A percentile compares a stretch with the other conserved stretches of the same genome.
Evolutionary conservation across 176 grass and related monocot genomes (phyloP).

Genomic region (Oryza longistaminata): DNA sequence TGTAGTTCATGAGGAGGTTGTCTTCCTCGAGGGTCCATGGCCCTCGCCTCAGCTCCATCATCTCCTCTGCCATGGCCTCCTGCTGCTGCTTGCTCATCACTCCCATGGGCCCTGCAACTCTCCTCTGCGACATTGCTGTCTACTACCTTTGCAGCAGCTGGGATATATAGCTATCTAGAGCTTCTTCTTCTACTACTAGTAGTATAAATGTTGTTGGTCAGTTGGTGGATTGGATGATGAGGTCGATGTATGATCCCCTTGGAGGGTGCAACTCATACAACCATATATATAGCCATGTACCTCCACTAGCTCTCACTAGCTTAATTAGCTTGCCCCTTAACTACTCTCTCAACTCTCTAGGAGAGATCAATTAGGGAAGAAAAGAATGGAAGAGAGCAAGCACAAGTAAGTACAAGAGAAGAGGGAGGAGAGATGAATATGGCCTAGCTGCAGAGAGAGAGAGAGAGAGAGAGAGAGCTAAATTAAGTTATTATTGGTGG

Average conservation of each 20-base stretch:
- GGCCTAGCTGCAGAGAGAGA: not conserved
- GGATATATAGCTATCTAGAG: too few species aligned
- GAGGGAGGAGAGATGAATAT: too few species aligned
- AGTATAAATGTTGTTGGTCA: constrained; percentile 2
- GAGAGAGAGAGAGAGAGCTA: constrained; percentile 1
- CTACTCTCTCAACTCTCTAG: constrained; percentile 20
- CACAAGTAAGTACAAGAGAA: not conserved
- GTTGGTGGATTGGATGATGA: not conserved
- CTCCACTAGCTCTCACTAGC: constrained; percentile 40
- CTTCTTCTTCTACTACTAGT: not conserved
- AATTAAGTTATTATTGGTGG: constrained; percentile 35
- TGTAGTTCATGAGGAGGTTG: constrained; percentile 89
- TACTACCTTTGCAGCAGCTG: not conserved
- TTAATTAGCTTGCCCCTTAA: constrained; percentile 14
- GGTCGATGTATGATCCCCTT: constrained; percentile 30
- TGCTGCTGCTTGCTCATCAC: constrained; percentile 21
- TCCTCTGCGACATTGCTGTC: constrained; percentile 74
- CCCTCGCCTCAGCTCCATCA: constrained; percentile 69
- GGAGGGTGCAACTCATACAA: constrained; percentile 38
- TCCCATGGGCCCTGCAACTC: constrained; percentile 40
- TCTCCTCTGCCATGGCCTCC: constrained; percentile 48
- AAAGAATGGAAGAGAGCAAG: not conserved
- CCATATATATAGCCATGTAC: constrained; percentile 46
- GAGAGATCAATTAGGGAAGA: not conserved
- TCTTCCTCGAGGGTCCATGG: constrained; percentile 93